These are phyloP conservation scores for Auxenochlorella pyrenoidosa DNA, from an alignment of 139 green algal genomes.

Conservation along the genomic window DNA sequence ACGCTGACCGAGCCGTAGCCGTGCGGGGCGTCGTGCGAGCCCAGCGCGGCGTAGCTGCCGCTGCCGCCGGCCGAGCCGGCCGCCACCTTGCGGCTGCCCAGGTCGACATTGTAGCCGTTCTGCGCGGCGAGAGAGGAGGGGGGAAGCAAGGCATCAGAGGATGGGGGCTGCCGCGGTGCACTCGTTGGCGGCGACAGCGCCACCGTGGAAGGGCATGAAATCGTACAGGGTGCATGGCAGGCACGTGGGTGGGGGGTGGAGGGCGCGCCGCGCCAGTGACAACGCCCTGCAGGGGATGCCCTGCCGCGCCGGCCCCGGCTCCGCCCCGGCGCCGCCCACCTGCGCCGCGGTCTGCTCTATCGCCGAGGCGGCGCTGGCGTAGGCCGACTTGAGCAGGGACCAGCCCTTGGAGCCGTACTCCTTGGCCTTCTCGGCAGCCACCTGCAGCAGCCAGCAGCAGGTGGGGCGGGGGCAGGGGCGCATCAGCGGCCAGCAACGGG, in stretches of 20 bases:
- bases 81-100: conserved; percentile 47
- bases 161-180: too few relatives aligned
- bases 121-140: background rate
- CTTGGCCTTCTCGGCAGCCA: conserved; percentile 57
- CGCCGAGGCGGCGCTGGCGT: conserved; percentile 47
- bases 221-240: too few relatives aligned
- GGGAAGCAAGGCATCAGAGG: too few relatives aligned
- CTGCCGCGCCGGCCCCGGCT: too few relatives aligned
- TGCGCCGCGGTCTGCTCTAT: conserved; percentile 55
- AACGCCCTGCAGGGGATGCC: too few relatives aligned
- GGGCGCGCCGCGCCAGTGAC: too few relatives aligned
- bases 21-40: background rate
- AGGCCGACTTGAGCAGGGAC: conserved; percentile 57
- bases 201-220: too few relatives aligned
- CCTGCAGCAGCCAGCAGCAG: background rate
- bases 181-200: too few relatives aligned
- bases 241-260: too few relatives aligned
- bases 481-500: too few relatives aligned
- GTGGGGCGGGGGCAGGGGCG: too few relatives aligned
- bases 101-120: conserved; percentile 62
- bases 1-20: background rate
- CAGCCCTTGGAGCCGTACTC: conserved; percentile 59
- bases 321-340: too few relatives aligned
- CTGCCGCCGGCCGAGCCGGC: background rate
- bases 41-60: background rate